phyloP scores from a whole-genome alignment of 2,329 filamentous ascomycete species.

The Sphaerulina musiva region DNA sequence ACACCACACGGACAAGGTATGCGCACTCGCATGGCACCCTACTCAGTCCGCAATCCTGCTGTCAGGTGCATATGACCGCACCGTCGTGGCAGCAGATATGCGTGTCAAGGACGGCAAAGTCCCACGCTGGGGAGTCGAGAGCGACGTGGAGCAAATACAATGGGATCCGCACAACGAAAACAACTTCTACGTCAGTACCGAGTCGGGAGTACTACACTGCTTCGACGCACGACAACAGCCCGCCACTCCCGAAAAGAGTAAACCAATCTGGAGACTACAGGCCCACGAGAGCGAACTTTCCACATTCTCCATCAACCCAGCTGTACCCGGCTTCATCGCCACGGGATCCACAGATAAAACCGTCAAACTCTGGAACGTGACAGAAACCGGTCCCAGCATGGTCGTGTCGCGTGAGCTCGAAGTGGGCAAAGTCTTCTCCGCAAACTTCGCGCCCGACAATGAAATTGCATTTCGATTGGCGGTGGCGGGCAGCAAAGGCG shows the following conservation, averaged over 20 bases:
- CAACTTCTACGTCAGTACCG: conserved; percentile 88
- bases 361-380: conserved; percentile 93
- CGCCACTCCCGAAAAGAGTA: conserved; percentile 64
- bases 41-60: conserved; percentile 80
- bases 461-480: conserved; percentile 89
- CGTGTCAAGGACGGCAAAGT: conserved; percentile 75
- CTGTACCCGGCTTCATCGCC: conserved; percentile 85
- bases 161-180: conserved; percentile 93
- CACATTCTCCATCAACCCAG: conserved; percentile 83
- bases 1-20: conserved; percentile 97
- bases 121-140: conserved; percentile 87
- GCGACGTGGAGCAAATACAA: conserved; percentile 83
- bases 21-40: conserved; percentile 88
- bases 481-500: conserved; percentile 89
- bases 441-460: conserved; percentile 79
- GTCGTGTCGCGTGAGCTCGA: conserved; percentile 87
- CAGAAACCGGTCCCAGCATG: conserved; percentile 67
- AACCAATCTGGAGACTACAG: conserved; percentile 89
- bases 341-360: conserved; percentile 92
- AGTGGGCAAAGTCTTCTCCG: conserved; percentile 89
- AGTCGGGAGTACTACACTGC: conserved; percentile 85
- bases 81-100: conserved; percentile 93
- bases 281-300: conserved; percentile 90
- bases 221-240: conserved; percentile 78
- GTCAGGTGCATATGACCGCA: conserved; percentile 91